Base-by-base conservation (phyloP, 257 asterid species). In the Salvia miltiorrhiza region DNA sequence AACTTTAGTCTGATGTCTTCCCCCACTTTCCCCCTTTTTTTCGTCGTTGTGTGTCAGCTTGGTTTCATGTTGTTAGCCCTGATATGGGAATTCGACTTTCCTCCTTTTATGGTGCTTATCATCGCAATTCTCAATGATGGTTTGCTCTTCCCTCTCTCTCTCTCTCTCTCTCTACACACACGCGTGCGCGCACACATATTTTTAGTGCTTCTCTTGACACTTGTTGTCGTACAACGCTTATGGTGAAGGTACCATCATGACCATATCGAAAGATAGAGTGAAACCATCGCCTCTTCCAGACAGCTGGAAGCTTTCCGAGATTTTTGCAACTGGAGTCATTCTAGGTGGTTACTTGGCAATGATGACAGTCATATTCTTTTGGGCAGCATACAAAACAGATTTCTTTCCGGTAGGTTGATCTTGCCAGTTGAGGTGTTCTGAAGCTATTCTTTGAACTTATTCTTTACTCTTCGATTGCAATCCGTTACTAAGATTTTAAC, bases 31-130 rank as follows among this genome's bases (percentile, higher is more conserved):
- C 26, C 17, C 10, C 4, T 30, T 12, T 11, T 26, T 55, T 10
- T 16, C 2, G 12, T 59, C 52, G 53, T 26, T 23, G 20, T 76
- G 72, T 65, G 61, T 59, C 96, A 93, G 99, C 96, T 93, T 33
- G 99, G 99, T 21, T 93, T 93, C 83, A 90, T 93, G 99, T 70
- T 93, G 81, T 82, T 93, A 73, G 99, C 99, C 14, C 84, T 93
- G 76, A 93, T 93, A 72, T 93, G 99, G 99, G 66, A 85, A 28
- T 93, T 93, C 44, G 99, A 93, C 81, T 93, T 93, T 71, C 99
- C 99, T 35, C 99, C 99, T 45, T 93, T 93, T 79, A 90, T 93
- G 99, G 99, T 93, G 84, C 99, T 93, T 78, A 93, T 93, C 82
- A 93, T 93, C 73, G 99, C 99, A 39, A 88, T 93, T 44, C 92